Evolutionary conservation across 768 basidiomycete genomes (phyloP).

Genomic region (Mycena amicta): DNA sequence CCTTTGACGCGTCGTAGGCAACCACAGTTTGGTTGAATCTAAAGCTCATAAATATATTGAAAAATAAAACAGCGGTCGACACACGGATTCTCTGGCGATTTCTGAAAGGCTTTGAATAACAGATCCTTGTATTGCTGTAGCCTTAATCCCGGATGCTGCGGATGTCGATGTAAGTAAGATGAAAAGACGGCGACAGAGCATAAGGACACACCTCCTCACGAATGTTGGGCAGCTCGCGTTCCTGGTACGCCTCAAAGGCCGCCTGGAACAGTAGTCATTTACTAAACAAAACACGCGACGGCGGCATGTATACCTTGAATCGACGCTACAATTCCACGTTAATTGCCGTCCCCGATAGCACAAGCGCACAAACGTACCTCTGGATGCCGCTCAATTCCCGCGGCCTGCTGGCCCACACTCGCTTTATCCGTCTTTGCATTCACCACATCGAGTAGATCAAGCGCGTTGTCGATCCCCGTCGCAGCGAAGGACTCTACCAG

Average conservation of each 20-base stretch:
- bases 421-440: conserved; percentile 94
- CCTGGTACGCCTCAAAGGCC: conserved; percentile 89
- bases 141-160: conserved; percentile 84
- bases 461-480: conserved; percentile 87
- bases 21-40: conserved; percentile 86
- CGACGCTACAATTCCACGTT: conserved; percentile 58
- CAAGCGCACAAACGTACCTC: conserved; percentile 58
- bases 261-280: conserved; percentile 45
- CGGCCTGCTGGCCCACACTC: conserved; percentile 84
- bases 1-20: conserved; percentile 85
- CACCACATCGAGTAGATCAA: conserved; percentile 87
- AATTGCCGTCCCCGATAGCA: background rate
- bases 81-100: conserved; percentile 93
- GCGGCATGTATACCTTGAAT: conserved; percentile 64
- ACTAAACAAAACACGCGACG: conserved; percentile 2
- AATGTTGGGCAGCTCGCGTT: conserved; percentile 80
- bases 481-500: conserved; percentile 68
- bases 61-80: conserved; percentile 28
- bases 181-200: conserved; percentile 1
- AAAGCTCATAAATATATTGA: background rate
- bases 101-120: conserved; percentile 93
- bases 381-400: conserved; percentile 86
- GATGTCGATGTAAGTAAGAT: conserved; percentile 14
- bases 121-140: conserved; percentile 92
- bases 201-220: conserved; percentile 62